phyloP scores from a whole-genome alignment of 306 rosid species.

The Boehmeria nivea region DNA sequence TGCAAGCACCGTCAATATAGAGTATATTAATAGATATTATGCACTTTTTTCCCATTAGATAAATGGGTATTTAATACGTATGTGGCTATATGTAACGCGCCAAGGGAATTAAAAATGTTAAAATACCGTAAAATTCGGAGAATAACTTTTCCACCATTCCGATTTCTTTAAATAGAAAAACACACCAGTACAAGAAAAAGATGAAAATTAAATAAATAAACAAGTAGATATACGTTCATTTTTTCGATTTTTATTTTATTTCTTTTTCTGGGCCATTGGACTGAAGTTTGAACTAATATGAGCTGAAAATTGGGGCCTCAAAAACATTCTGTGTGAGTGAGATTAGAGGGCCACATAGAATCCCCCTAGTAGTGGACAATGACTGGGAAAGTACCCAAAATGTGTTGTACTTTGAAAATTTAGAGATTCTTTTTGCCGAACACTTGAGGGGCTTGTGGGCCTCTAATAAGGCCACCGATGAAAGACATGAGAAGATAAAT shows the following conservation, averaged over 20 bases:
- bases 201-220: not conserved
- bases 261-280: not conserved
- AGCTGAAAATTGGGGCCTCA: not conserved
- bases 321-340: not conserved
- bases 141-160: not conserved
- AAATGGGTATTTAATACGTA: too few relatives aligned
- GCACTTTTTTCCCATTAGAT: too few relatives aligned
- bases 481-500: not conserved
- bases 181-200: not conserved
- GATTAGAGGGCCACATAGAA: conserved; percentile 4
- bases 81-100: too few relatives aligned
- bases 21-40: too few relatives aligned
- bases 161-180: not conserved
- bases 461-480: not conserved
- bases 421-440: conserved; percentile 1
- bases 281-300: not conserved
- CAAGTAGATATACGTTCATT: too few relatives aligned
- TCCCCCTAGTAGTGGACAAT: not conserved
- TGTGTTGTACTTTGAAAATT: conserved; percentile 7
- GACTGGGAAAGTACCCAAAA: conserved; percentile 9
- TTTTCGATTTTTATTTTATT: not conserved
- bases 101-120: not conserved
- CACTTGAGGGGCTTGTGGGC: conserved; percentile 5
- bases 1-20: too few relatives aligned
- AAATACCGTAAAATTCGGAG: not conserved